Conservation (phyloP, 495 filamentous ascomycete species). For the Xylaria cubensis region DNA sequence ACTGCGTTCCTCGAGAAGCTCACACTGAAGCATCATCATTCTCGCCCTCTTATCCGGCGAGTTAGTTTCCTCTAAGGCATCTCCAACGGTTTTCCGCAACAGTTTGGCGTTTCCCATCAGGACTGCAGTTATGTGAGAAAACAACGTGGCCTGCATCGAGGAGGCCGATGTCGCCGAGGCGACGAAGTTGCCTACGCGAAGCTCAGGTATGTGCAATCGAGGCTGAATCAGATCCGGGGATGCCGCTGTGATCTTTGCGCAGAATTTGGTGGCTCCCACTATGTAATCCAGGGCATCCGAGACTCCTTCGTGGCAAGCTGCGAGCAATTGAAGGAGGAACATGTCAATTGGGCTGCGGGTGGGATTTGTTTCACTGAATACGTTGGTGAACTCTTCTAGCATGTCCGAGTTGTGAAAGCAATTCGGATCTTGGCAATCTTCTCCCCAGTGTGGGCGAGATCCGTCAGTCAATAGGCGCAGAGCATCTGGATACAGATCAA, state of each 20-base stretch:
- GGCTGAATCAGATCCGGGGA: conserved; percentile 30
- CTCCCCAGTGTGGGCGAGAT: conserved; percentile 15
- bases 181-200: conserved; percentile 44
- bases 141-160: conserved; percentile 43
- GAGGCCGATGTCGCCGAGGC: conserved; percentile 37
- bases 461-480: conserved; percentile 31
- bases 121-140: conserved; percentile 35
- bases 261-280: conserved; percentile 36
- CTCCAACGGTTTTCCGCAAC: conserved; percentile 27
- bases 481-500: conserved; percentile 40
- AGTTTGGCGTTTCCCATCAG: conserved; percentile 31
- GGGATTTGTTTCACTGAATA: conserved; percentile 23
- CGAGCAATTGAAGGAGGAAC: conserved; percentile 41
- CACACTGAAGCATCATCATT: conserved; percentile 37
- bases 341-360: conserved; percentile 34
- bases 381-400: conserved; percentile 23
- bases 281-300: conserved; percentile 38
- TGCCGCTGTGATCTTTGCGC: conserved; percentile 32
- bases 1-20: conserved; percentile 35
- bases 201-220: conserved; percentile 34
- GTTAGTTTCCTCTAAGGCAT: not conserved
- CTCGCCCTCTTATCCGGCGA: conserved; percentile 24
- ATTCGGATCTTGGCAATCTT: conserved; percentile 29
- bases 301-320: conserved; percentile 43
- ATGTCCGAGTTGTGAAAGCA: conserved; percentile 32